Evolutionary conservation across 345 rosid genomes (phyloP).

Genomic region (Eutrema heterophyllum): DNA sequence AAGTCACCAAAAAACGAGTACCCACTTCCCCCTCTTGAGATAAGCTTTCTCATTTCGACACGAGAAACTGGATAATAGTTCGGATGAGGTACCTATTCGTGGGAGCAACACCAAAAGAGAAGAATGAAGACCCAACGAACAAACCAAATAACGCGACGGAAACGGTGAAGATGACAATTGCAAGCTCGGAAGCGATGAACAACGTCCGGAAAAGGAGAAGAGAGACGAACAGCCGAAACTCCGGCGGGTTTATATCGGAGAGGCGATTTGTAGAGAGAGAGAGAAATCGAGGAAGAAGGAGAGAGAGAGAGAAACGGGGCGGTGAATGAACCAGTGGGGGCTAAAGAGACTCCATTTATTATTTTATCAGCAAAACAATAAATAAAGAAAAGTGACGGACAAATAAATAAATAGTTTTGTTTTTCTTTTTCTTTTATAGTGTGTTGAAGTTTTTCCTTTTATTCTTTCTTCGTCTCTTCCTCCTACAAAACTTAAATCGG

Average conservation of each 20-base stretch:
- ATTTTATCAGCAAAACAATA: not conserved
- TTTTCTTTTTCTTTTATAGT: not conserved
- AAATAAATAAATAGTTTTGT: not conserved
- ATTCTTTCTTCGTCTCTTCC: not conserved
- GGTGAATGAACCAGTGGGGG: not conserved
- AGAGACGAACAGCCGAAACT: not conserved
- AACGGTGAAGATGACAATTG: not conserved
- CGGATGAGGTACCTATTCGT: conserved; percentile 6
- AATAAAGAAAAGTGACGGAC: conserved; percentile 15
- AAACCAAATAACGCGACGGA: not conserved
- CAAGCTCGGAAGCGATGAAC: not conserved
- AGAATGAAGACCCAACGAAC: not conserved
- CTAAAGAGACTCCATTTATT: conserved; percentile 11
- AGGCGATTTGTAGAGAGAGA: not conserved
- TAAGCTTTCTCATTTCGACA: not conserved
- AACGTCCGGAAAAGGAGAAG: not conserved
- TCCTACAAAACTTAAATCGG: conserved; percentile 15
- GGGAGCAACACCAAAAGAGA: conserved; percentile 3
- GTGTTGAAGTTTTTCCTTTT: not conserved
- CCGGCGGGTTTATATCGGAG: not conserved
- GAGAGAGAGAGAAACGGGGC: not conserved
- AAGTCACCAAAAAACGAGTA: not conserved
- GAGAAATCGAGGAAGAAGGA: conserved; percentile 8
- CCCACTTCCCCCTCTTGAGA: not conserved
- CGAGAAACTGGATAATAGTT: not conserved